These are phyloP conservation scores for Pneumocystis carinii DNA, from an alignment of 1,139 yeast genomes.

Conservation along the genomic window DNA sequence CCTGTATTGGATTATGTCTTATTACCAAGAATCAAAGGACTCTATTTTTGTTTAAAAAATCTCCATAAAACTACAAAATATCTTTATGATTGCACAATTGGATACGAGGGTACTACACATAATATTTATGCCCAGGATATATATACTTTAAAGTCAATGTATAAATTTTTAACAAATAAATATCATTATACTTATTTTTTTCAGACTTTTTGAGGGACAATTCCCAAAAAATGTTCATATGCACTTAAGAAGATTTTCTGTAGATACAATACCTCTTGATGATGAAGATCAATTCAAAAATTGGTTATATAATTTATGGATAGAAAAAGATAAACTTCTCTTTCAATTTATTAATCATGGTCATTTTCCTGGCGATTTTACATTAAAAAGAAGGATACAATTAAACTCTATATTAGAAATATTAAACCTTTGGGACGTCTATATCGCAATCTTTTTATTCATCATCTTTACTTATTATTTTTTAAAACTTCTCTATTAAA, in stretches of 20 bases:
- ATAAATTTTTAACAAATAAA: conserved; percentile 17
- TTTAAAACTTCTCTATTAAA: not conserved
- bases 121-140: conserved; percentile 65
- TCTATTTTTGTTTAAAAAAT: conserved; percentile 48
- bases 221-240: conserved; percentile 56
- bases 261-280: conserved; percentile 52
- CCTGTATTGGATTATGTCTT: conserved; percentile 47
- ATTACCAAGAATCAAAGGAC: conserved; percentile 70
- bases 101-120: conserved; percentile 50
- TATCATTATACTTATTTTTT: not conserved
- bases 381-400: conserved; percentile 12
- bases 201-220: conserved; percentile 35
- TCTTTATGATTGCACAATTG: conserved; percentile 73
- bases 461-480: conserved; percentile 9
- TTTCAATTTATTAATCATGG: conserved; percentile 46
- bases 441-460: conserved; percentile 6
- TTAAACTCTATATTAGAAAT: conserved; percentile 7
- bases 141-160: conserved; percentile 51
- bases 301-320: conserved; percentile 72
- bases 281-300: conserved; percentile 44
- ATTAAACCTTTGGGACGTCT: conserved; percentile 12
- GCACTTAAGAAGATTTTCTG: conserved; percentile 42
- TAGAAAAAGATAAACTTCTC: conserved; percentile 58
- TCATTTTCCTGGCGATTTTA: conserved; percentile 27
- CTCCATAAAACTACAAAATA: conserved; percentile 47